These are phyloP conservation scores for Byssochlamys sp. DNA, from an alignment of 2,329 filamentous ascomycete species.

Conservation along the genomic window DNA sequence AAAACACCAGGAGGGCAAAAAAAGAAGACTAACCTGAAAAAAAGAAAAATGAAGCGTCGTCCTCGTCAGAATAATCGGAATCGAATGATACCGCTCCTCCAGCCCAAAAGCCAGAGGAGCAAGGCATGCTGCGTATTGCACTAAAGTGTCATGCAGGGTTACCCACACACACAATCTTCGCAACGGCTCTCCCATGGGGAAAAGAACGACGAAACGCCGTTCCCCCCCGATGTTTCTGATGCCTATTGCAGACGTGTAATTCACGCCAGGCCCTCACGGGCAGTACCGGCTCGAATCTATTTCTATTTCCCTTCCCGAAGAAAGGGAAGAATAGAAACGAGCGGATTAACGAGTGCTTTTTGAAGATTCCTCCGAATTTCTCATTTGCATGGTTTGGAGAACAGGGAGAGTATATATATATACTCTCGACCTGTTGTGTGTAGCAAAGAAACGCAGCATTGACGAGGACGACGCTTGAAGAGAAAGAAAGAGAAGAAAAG, in stretches of 20 bases:
- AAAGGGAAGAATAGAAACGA: conserved; percentile 23
- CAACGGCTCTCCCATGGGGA: conserved; percentile 84
- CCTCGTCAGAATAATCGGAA: conserved; percentile 86
- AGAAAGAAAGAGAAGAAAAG: conserved; percentile 33
- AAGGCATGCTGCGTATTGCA: conserved; percentile 83
- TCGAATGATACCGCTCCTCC: conserved; percentile 60
- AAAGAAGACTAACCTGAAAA: conserved; percentile 39
- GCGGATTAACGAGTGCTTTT: conserved; percentile 33
- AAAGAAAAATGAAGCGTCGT: conserved; percentile 56
- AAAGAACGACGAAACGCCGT: conserved; percentile 25
- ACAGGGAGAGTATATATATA: conserved; percentile 16
- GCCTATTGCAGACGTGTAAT: conserved; percentile 67
- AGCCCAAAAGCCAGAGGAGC: conserved; percentile 25
- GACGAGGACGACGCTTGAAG: conserved; percentile 69
- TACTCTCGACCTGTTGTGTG: conserved; percentile 51
- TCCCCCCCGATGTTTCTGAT: conserved; percentile 76
- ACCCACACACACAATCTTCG: conserved; percentile 71
- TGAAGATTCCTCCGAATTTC: conserved; percentile 99
- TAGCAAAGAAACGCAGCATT: conserved; percentile 96
- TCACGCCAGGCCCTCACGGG: conserved; percentile 82
- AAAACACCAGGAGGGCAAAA: background rate
- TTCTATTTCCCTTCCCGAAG: conserved; percentile 9
- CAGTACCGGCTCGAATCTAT: conserved; percentile 42
- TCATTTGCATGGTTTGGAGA: conserved; percentile 59
- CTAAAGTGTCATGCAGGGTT: conserved; percentile 61